Percentiles rank a stretch among this genome's conserved stretches.
phyloP scores from a whole-genome alignment of 1,284 basidiomycete genomes.

The Papiliotrema terrestris region DNA sequence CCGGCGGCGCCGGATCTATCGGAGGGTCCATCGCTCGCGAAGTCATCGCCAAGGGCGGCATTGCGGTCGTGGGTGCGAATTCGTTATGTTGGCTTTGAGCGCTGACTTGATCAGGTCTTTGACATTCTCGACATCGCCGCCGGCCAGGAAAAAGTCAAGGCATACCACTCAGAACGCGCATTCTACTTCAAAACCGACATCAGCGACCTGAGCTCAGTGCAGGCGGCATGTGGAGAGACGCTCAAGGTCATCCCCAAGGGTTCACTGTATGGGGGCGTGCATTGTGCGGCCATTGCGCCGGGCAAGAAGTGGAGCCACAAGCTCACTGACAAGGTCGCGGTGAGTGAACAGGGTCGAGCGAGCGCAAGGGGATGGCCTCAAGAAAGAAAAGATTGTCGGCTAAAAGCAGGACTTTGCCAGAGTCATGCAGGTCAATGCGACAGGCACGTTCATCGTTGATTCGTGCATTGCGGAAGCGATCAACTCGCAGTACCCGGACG shows the following conservation, averaged over 20 bases:
- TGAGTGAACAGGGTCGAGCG: background rate
- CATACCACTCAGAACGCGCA: slow-evolving; percentile 17
- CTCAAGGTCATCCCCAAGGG: slow-evolving; percentile 21
- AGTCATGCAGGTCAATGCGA: slow-evolving; percentile 26
- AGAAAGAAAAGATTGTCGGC: background rate
- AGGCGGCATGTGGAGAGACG: slow-evolving; percentile 9
- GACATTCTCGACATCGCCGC: slow-evolving; percentile 14
- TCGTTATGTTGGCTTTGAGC: no score
- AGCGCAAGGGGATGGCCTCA: no score
- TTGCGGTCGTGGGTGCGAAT: slow-evolving; percentile 5
- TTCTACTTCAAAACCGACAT: slow-evolving; percentile 25
- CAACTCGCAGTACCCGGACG: slow-evolving; percentile 30
- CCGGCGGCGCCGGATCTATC: slow-evolving; percentile 26
- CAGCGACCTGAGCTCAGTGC: slow-evolving; percentile 9
- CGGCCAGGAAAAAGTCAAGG: slow-evolving; percentile 15
- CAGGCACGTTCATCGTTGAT: slow-evolving; percentile 32
- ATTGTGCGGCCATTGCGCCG: slow-evolving; percentile 32
- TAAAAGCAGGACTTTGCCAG: slow-evolving; percentile 14
- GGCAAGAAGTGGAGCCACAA: slow-evolving; percentile 16
- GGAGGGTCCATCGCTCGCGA: slow-evolving; percentile 15
- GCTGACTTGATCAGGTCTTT: slow-evolving; percentile 11
- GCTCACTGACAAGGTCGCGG: slow-evolving; percentile 6
- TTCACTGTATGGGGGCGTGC: slow-evolving; percentile 26
- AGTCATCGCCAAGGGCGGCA: slow-evolving; percentile 22
- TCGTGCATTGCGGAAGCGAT: slow-evolving; percentile 33